Evolutionary conservation across 2,329 filamentous ascomycete genomes (phyloP).

Genomic region (Penicillium sp.): DNA sequence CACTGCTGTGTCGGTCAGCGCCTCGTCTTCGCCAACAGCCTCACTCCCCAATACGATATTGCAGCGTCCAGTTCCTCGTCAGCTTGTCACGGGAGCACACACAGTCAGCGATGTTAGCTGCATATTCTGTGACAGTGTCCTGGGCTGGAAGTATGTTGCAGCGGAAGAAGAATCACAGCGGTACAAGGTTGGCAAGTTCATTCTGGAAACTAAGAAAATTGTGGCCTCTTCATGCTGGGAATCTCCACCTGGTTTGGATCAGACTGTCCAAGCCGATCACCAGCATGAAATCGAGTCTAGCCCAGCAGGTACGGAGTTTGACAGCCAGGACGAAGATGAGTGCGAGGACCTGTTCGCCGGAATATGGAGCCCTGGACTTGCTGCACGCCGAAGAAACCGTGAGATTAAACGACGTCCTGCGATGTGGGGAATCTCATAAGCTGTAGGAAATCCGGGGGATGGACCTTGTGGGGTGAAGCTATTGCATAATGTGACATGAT

Average conservation of each 20-base stretch:
- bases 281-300: constrained; percentile 12
- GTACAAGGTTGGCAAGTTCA: constrained; percentile 68
- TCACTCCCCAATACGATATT: constrained; percentile 60
- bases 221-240: constrained; percentile 56
- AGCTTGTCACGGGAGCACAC: constrained; percentile 63
- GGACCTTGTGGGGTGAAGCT: neutral
- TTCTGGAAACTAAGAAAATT: constrained; percentile 61
- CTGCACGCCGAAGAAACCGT: constrained; percentile 47
- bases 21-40: constrained; percentile 32
- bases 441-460: neutral
- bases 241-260: constrained; percentile 21
- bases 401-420: constrained; percentile 31
- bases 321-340: constrained; percentile 66
- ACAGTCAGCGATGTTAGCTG: constrained; percentile 63
- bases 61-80: constrained; percentile 56
- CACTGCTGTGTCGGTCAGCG: constrained; percentile 30
- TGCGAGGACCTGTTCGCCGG: constrained; percentile 65
- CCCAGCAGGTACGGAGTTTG: constrained; percentile 54
- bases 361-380: constrained; percentile 59
- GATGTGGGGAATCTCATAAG: constrained; percentile 26
- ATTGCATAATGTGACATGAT: neutral
- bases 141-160: constrained; percentile 66
- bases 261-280: constrained; percentile 3
- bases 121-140: constrained; percentile 53
- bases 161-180: constrained; percentile 62